Base-by-base conservation (phyloP, 1,139 yeast genomes). In the Suhomyces bribrorum region DNA sequence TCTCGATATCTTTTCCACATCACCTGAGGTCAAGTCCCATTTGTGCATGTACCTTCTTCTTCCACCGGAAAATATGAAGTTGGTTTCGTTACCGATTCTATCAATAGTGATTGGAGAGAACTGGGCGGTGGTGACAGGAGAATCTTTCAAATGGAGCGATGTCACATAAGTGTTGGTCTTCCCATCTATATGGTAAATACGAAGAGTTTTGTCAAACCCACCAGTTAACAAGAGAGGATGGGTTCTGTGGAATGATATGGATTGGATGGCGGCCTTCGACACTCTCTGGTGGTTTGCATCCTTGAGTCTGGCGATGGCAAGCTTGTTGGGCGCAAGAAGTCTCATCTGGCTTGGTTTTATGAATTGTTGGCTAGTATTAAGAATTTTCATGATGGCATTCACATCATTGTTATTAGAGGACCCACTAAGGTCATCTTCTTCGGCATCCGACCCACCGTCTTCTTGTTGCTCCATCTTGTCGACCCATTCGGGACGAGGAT, bases 121-220 rank as follows among this genome's bases (percentile, higher is more conserved):
- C 43, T 69, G 65, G 30, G 95, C 90, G 0, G 85, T 75, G 50
- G 83, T 85, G 37, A 94, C 76, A 1, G 98, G 97, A 7, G 88
- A 76, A 48, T 86, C 82, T 42, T 82, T 78, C 42, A 92, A 69
- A 59, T 83, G 87, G 46, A 92, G 68, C 29, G 96, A 83, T 3
- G 96, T 83, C 13, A 90, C 94, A 33, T 89, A 65, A 40, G 80
- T 81, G 58, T 94, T 94, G 43, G 66, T 59, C 56, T 85, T 86
- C n/a, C 97, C 97, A 58, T 92, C 98, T 42, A 90, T 79, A 55
- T 92, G 95, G 59, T 83, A 92, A 18, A 94, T 70, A 53, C 98
- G 73, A 41, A 92, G 61, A 0, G 97, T 86, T 53, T 88, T 77
- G 59, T 94, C 99, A 56, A 84, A 89, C 17, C 99, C 99, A 44